Percentiles rank a stretch among this genome's conserved stretches.
These are phyloP conservation scores for Torrubiella hemipterigena DNA, from an alignment of 2,329 filamentous ascomycete genomes.

Conservation along the genomic window DNA sequence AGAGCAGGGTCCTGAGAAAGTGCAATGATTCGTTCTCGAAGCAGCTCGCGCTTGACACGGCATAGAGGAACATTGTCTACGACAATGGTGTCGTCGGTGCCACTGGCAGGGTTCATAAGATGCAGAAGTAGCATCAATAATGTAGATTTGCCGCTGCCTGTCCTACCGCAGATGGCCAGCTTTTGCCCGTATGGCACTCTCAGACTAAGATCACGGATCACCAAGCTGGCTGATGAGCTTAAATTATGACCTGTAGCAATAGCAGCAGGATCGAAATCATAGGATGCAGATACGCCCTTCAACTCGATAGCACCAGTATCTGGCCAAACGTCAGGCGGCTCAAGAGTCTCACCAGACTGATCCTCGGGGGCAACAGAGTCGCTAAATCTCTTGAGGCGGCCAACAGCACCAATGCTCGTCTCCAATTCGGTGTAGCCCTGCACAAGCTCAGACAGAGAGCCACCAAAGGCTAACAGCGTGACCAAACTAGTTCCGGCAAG, in stretches of 20 bases:
- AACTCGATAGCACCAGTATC: slow-evolving; percentile 9
- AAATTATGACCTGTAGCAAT: neutral
- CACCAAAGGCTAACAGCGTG: slow-evolving; percentile 23
- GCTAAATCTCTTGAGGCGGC: slow-evolving; percentile 9
- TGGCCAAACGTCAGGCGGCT: slow-evolving; percentile 10
- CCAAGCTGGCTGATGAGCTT: slow-evolving; percentile 7
- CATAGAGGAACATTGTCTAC: slow-evolving; percentile 30
- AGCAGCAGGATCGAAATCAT: neutral
- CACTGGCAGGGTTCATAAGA: slow-evolving; percentile 24
- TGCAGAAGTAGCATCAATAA: slow-evolving; percentile 25
- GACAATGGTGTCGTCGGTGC: slow-evolving; percentile 15
- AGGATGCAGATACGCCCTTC: slow-evolving; percentile 9
- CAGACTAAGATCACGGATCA: slow-evolving; percentile 14
- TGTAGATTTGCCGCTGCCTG: slow-evolving; percentile 31
- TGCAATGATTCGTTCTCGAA: slow-evolving; percentile 36
- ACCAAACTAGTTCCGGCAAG: slow-evolving; percentile 24
- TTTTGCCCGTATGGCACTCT: slow-evolving; percentile 18
- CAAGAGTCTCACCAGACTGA: slow-evolving; percentile 3
- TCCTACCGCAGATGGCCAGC: slow-evolving; percentile 24
- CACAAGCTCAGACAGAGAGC: slow-evolving; percentile 9
- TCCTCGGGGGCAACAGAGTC: slow-evolving; percentile 8
- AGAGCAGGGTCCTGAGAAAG: slow-evolving; percentile 43
- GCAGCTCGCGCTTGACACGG: slow-evolving; percentile 23
- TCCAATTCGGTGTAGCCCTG: slow-evolving; percentile 15
- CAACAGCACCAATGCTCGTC: slow-evolving; percentile 11